phyloP scores from a whole-genome alignment of 345 rosid species.

The Angophora floribunda region DNA sequence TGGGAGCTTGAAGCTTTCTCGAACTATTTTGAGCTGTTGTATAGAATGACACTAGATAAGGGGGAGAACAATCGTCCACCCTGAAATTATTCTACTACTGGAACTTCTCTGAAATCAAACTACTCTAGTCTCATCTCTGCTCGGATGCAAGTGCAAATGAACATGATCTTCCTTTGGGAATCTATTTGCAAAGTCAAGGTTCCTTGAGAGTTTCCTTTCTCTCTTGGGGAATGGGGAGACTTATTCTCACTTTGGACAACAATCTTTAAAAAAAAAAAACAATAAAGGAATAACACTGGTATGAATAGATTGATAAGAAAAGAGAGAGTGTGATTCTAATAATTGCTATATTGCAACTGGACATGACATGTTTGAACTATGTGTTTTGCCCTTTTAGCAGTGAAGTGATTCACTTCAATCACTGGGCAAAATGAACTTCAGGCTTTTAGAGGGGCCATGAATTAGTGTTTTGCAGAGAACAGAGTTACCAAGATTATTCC shows the following conservation, averaged over 20 bases:
- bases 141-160: not conserved
- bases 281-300: not conserved
- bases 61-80: not conserved
- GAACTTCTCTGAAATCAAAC: not conserved
- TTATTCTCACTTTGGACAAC: not conserved
- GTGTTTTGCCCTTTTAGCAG: not conserved
- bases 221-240: not conserved
- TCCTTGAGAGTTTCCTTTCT: not conserved
- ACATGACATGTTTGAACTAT: not conserved
- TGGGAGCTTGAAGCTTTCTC: not conserved
- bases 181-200: not conserved
- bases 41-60: not conserved
- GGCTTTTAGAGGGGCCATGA: not conserved
- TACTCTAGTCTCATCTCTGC: not conserved
- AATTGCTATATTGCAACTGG: not conserved
- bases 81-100: not conserved
- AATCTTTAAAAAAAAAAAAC: not conserved
- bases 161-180: not conserved
- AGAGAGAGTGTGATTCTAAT: not conserved
- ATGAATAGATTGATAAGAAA: not conserved
- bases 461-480: not conserved
- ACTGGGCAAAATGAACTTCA: not conserved
- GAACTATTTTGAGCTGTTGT: not conserved
- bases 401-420: not conserved
- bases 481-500: not conserved